Evolutionary conservation across 2,329 filamentous ascomycete genomes (phyloP), one percentile per base, ranked within the genome.

Genomic region (Bipolaris victoriae): DNA sequence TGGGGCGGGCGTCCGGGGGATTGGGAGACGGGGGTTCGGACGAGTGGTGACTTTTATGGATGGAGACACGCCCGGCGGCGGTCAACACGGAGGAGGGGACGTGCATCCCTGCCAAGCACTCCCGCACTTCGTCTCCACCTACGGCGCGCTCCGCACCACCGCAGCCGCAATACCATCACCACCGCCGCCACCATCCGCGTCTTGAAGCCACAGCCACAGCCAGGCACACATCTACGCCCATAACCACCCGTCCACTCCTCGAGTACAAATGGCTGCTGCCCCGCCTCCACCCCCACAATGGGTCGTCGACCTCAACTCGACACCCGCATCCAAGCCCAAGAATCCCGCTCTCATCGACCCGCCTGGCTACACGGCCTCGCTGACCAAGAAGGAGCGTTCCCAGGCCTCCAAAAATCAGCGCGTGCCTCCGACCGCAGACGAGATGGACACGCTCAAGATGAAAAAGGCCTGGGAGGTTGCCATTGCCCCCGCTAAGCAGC

Each of bases 381-480:
- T 63, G 53, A 80, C 76, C 70, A 76, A 67, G 67, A 79, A 72
- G 63, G 77, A 76, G 64, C 73, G 63, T 52, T 74, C 70, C 6
- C 63, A 68, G 47, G 68, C 74, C 13, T 70, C 71, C 41, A 76
- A 76, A 59, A 72, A 76, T 60, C 64, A 83, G 76, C 87, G 89
- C 66, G 87, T 89, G 69, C 82, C 88, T 58, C 89, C 90, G 31
- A 89, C 90, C 1, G 78, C 88, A 65, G 90, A 90, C 70, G 93
- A 98, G 79, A 97, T 93, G 84, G 94, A 98, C 76, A 92, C 90
- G 20, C 83, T 99, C 62, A 98, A 98, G 83, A 82, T 99, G 69
- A 99, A 99, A 80, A 99, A 99, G 78, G 95, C 95, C 0, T 99
- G 95, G 95, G 95, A 99, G 78, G 86, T 99, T 43, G 94, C 95